Evolutionary conservation across 2,329 filamentous ascomycete species (phyloP).

Genomic region (Colletotrichum caudatum): DNA sequence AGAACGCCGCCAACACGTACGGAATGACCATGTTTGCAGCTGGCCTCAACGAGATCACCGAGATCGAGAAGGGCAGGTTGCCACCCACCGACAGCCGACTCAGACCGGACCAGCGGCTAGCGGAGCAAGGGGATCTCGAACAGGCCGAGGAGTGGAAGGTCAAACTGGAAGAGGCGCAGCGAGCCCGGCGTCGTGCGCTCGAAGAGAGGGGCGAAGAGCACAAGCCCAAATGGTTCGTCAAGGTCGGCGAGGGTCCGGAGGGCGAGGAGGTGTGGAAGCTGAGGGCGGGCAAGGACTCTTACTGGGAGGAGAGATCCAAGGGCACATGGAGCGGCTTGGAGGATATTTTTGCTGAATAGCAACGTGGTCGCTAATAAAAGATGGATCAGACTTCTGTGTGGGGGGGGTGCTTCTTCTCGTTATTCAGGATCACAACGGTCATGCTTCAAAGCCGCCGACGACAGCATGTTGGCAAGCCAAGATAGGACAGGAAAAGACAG

Average conservation of each 20-base stretch:
- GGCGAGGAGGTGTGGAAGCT: constrained; percentile 80
- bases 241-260: constrained; percentile 68
- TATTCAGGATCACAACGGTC: constrained; percentile 12
- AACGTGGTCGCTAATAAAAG: not conserved
- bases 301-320: constrained; percentile 87
- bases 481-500: not conserved
- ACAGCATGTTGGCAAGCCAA: not conserved
- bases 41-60: constrained; percentile 86
- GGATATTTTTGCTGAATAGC: constrained; percentile 58
- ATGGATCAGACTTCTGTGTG: too few species aligned
- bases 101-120: constrained; percentile 86
- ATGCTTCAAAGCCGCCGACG: not conserved
- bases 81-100: constrained; percentile 86
- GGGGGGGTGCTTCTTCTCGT: not conserved
- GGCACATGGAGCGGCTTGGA: constrained; percentile 73
- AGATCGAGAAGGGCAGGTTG: constrained; percentile 78
- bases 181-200: constrained; percentile 77
- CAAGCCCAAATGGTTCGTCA: constrained; percentile 86
- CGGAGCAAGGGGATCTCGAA: constrained; percentile 86
- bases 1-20: constrained; percentile 83
- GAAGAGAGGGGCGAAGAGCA: constrained; percentile 81
- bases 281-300: constrained; percentile 85
- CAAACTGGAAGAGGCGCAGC: constrained; percentile 86
- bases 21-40: constrained; percentile 91
- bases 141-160: constrained; percentile 86